phyloP scores from a whole-genome alignment of 805 yeast species.

The Metschnikowia drakensbergensis region DNA sequence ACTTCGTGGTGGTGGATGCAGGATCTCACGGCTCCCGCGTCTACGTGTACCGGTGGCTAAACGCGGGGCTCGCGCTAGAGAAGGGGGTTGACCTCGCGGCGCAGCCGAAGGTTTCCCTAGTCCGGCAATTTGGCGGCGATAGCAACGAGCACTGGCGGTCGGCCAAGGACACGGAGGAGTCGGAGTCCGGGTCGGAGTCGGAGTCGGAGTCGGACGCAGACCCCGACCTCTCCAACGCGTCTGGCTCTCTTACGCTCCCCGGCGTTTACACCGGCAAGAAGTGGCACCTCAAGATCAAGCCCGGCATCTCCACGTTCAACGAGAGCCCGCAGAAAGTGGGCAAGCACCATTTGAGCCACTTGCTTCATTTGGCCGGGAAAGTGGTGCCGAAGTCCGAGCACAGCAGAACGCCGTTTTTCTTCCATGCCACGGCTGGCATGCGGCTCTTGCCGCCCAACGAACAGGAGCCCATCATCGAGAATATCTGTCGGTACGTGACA shows the following conservation, averaged over 20 bases:
- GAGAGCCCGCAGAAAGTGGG: constrained; percentile 49
- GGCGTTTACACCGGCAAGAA: constrained; percentile 29
- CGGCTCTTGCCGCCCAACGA: constrained; percentile 51
- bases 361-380: constrained; percentile 46
- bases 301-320: constrained; percentile 55
- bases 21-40: constrained; percentile 67
- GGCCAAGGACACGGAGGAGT: not conserved
- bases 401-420: constrained; percentile 58
- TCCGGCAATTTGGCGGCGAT: constrained; percentile 5
- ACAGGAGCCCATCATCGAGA: constrained; percentile 43
- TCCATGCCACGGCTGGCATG: constrained; percentile 72
- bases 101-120: constrained; percentile 6
- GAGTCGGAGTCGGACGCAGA: constrained; percentile 3
- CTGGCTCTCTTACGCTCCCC: constrained; percentile 22
- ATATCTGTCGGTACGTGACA: constrained; percentile 48
- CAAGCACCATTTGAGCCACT: constrained; percentile 44
- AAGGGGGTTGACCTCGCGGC: constrained; percentile 17
- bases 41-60: constrained; percentile 53
- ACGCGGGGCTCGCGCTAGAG: constrained; percentile 31
- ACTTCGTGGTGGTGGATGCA: constrained; percentile 58
- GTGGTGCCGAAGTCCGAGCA: constrained; percentile 61
- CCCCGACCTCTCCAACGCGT: constrained; percentile 2
- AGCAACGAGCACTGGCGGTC: not conserved
- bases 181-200: not conserved
- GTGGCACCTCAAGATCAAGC: constrained; percentile 49